phyloP scores from a whole-genome alignment of 805 yeast genomes.

The Candida hispaniensis region DNA sequence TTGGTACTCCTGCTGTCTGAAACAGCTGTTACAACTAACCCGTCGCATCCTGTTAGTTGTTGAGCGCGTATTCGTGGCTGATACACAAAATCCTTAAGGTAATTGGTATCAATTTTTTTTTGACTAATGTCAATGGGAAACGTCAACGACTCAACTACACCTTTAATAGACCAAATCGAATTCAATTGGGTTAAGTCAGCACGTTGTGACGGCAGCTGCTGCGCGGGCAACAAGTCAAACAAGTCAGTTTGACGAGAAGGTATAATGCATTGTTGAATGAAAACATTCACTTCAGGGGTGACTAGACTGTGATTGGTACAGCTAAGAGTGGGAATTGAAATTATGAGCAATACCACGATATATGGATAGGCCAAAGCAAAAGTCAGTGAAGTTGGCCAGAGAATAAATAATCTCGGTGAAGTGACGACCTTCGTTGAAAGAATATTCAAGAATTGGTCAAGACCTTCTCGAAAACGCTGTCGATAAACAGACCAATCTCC shows the following conservation, averaged over 20 bases:
- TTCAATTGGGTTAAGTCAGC: too few species aligned
- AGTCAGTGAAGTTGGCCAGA: conserved; percentile 40
- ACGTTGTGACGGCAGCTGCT: conserved; percentile 13
- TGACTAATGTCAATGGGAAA: conserved; percentile 6
- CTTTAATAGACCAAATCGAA: too few species aligned
- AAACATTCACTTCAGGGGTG: conserved; percentile 24
- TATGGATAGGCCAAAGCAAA: conserved; percentile 43
- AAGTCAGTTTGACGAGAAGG: conserved; percentile 15
- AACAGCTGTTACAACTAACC: conserved; percentile 19
- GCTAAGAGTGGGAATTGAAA: conserved; percentile 17
- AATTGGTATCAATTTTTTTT: neutral
- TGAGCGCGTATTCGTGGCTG: conserved; percentile 11
- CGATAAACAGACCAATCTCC: too few species aligned
- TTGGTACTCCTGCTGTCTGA: conserved; percentile 33
- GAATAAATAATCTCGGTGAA: too few species aligned
- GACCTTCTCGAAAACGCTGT: too few species aligned
- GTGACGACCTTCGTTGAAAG: too few species aligned
- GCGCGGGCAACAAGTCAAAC: conserved; percentile 12
- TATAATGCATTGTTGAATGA: conserved; percentile 32
- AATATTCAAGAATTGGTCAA: too few species aligned
- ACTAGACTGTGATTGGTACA: conserved; percentile 19
- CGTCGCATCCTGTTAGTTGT: conserved; percentile 7
- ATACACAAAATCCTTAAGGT: conserved; percentile 7
- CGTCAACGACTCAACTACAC: too few species aligned
- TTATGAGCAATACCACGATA: conserved; percentile 27